These are phyloP conservation scores for Sporisorium scitamineum DNA, from an alignment of 1,284 basidiomycete species.

Conservation along the genomic window DNA sequence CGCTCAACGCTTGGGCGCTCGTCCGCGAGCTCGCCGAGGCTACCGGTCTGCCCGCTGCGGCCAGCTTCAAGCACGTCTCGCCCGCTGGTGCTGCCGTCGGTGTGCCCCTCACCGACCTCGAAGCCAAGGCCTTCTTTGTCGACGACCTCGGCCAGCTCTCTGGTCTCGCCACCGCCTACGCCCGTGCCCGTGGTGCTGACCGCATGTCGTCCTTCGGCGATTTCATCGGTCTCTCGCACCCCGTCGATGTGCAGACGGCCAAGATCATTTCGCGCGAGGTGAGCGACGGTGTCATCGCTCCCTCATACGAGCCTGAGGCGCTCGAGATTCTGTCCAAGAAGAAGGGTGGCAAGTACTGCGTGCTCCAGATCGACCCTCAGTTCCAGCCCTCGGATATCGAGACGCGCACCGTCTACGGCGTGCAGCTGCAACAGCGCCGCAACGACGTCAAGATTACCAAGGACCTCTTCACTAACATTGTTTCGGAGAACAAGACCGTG, in stretches of 20 bases:
- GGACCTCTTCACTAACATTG: conserved; percentile 86
- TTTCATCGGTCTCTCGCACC: conserved; percentile 93
- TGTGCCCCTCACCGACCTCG: conserved; percentile 80
- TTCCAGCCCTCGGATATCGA: conserved; percentile 73
- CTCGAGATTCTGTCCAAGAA: conserved; percentile 93
- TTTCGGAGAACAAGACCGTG: conserved; percentile 84
- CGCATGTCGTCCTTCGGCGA: conserved; percentile 99
- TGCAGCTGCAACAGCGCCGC: conserved; percentile 88
- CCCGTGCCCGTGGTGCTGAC: conserved; percentile 95
- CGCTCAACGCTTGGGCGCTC: conserved; percentile 95
- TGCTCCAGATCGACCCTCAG: conserved; percentile 74
- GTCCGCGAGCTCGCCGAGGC: conserved; percentile 93
- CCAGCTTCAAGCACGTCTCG: conserved; percentile 99
- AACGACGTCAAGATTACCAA: conserved; percentile 91
- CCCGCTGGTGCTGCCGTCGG: conserved; percentile 87
- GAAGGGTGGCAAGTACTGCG: conserved; percentile 99
- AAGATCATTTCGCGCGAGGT: conserved; percentile 97
- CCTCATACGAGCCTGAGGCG: conserved; percentile 88
- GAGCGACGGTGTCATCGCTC: conserved; percentile 96
- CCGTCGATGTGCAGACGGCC: conserved; percentile 92
- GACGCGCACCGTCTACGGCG: conserved; percentile 94
- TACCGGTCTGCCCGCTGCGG: conserved; percentile 85
- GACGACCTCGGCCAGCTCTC: conserved; percentile 92
- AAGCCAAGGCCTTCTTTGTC: conserved; percentile 95
- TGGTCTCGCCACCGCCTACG: conserved; percentile 90